Base-by-base conservation (phyloP, 192 early-diverging fungal species). In the Umbelopsis sp. region DNA sequence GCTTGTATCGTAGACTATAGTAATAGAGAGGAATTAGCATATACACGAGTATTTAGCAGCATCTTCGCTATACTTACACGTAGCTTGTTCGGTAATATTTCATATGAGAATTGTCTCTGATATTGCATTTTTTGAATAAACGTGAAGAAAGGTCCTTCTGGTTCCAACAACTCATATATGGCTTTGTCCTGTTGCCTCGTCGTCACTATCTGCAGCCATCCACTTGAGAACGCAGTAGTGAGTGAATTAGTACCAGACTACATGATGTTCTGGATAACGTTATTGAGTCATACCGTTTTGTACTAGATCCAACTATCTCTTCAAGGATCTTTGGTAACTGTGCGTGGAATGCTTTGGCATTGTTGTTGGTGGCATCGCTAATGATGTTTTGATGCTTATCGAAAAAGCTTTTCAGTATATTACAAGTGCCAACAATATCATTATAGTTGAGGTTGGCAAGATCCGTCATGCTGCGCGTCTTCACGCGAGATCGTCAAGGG, bases 301-400 rank as follows among this genome's bases (percentile, higher is more conserved):
- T 35, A 18, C 12, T 61, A n/a, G 55, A 61, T 61, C 55, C 55
- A 27, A 61, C 16, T 5, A 61, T 61, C 13, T 27, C 25, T 61
- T 22, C 55, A 1, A 61, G 30, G 25, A 61, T 61, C 30, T 61
- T 61, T 61, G 55, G 55, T 33, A 61, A n/a, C 55, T 61, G 55
- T 61, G 55, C 55, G 16, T 61, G 55, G 27, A 61, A 61, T 61
- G 10, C 25, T 30, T 61, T 61, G 27, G 55, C 55, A 37, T 37
- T 35, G 30, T 13, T 30, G 30, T 61, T 61, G 55, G 27, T 61
- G 11, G 55, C 55, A 61, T 61, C 55, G 13, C 16, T 61, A 6
- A 61, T 61, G 2, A 61, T 61, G 12, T 13, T 15, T 4, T 22
- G 21, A 13, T 61, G 25, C 16, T 61, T 25, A 1, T 16, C 15